Evolutionary conservation across 345 rosid species (phyloP), one percentile per base, ranked within the genome.

Genomic region (Erodium maritimum): DNA sequence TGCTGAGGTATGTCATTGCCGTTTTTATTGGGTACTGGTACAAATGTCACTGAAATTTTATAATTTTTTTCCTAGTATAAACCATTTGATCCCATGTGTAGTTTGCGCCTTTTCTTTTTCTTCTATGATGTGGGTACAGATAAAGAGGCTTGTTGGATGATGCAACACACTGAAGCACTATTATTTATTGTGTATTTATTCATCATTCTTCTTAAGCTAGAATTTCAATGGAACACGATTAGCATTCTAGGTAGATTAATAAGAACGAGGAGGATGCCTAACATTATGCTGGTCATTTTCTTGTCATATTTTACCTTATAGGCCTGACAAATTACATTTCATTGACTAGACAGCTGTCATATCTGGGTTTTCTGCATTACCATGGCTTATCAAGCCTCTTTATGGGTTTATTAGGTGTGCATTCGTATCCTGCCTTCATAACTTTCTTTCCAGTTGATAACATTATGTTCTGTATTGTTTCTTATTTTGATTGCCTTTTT

Each of bases 271-370:
- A 19, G 19, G 19, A 51, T 4, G 20, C 4, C n/a, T n/a, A n/a
- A 19, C 17, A 1, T 51, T 51, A 29, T 29, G 37, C n/a, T 12
- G 46, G 42, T 52, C 33, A 48, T 8, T n/a, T 19, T 33, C 21
- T 58, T 19, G 33, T 58, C 23, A 58, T 58, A 22, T 54, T 53
- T 2, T 5, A 20, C 21, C 20, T 51, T 42, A 19, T 55, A 78
- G 68, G 72, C 67, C 87, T 85, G 83, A 89, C 81, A 62, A 58
- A 50, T 55, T 74, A 45, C 69, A 58, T 64, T 17, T 74, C 68
- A 18, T 82, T 80, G 75, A 78, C 85, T 87, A 90, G 99, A 89
- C 96, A 82, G 99, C 99, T 80, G 87, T 89, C 63, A 80, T 93
- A 75, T 75, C 82, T 19, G 97, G 97, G 50, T 88, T 89, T 77